Evolutionary conservation across 2,329 filamentous ascomycete species (phyloP).

Genomic region (Neonectria neomacrospora): DNA sequence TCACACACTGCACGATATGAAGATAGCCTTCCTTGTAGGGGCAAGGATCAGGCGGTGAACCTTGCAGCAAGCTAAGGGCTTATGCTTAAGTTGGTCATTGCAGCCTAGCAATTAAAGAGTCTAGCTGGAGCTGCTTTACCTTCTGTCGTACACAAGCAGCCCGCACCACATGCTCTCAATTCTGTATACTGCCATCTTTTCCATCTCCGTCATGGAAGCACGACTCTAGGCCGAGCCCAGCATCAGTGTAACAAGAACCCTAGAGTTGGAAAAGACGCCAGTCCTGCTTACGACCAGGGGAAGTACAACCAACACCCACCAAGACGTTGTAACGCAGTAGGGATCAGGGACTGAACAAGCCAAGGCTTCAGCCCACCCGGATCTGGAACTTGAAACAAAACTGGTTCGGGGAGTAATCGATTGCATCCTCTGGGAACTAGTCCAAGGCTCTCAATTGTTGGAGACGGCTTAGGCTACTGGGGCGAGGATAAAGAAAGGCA

Average conservation of each 20-base stretch:
- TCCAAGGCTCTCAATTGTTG: neutral
- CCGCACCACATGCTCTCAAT: constrained; percentile 53
- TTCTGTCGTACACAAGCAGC: constrained; percentile 54
- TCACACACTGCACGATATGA: no score
- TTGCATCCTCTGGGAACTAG: neutral
- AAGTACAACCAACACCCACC: neutral
- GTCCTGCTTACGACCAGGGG: no score
- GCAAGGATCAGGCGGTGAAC: no score
- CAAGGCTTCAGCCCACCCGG: no score
- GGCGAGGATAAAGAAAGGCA: neutral
- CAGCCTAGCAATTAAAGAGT: no score
- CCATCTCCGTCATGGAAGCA: constrained; percentile 17
- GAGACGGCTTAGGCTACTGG: neutral
- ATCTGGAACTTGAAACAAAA: neutral
- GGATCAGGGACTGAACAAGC: neutral
- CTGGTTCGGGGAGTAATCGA: no score
- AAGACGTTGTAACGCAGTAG: neutral
- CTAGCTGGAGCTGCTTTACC: constrained; percentile 47
- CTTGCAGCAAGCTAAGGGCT: no score
- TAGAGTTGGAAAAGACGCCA: neutral
- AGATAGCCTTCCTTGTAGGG: no score
- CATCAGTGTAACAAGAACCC: constrained; percentile 41
- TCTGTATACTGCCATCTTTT: constrained; percentile 47
- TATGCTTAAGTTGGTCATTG: no score
- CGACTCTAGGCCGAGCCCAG: constrained; percentile 14